phyloP scores from a whole-genome alignment of 805 yeast species.

The Tetrapisispora arboricola region DNA sequence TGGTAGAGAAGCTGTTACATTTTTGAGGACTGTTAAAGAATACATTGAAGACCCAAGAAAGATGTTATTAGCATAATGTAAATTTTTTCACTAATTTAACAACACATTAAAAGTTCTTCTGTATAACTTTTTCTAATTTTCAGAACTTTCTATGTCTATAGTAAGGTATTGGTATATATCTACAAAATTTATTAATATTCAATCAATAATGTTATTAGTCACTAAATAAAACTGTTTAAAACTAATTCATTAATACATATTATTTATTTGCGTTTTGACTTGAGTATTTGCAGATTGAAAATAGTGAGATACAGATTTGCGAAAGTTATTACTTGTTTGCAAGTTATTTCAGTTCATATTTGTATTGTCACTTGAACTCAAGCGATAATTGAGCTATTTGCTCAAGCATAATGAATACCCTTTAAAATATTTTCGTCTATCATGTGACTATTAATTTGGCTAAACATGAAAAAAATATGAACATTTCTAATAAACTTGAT shows the following conservation, averaged over 20 bases:
- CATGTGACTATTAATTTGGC: background rate
- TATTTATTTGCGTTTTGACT: too few relatives aligned
- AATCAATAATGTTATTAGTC: background rate
- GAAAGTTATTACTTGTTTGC: too few relatives aligned
- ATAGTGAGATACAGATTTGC: too few relatives aligned
- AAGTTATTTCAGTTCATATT: too few relatives aligned
- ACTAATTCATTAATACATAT: background rate
- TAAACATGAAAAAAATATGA: background rate
- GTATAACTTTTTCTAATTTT: too few relatives aligned
- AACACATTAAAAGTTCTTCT: too few relatives aligned
- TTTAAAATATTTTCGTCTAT: too few relatives aligned
- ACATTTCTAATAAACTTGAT: background rate
- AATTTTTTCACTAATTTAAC: too few relatives aligned
- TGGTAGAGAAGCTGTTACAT: slow-evolving; percentile 97
- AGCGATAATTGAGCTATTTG: too few relatives aligned
- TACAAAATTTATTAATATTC: background rate
- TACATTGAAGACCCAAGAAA: slow-evolving; percentile 97
- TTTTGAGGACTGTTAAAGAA: slow-evolving; percentile 93
- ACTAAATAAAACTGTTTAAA: background rate
- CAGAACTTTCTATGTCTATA: background rate
- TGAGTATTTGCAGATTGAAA: too few relatives aligned
- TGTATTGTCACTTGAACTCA: too few relatives aligned
- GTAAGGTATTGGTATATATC: background rate
- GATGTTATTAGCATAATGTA: slow-evolving; percentile 61
- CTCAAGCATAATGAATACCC: too few relatives aligned